Base-by-base conservation (phyloP, 2,329 filamentous ascomycete species). In the Aureobasidium leucospermi region DNA sequence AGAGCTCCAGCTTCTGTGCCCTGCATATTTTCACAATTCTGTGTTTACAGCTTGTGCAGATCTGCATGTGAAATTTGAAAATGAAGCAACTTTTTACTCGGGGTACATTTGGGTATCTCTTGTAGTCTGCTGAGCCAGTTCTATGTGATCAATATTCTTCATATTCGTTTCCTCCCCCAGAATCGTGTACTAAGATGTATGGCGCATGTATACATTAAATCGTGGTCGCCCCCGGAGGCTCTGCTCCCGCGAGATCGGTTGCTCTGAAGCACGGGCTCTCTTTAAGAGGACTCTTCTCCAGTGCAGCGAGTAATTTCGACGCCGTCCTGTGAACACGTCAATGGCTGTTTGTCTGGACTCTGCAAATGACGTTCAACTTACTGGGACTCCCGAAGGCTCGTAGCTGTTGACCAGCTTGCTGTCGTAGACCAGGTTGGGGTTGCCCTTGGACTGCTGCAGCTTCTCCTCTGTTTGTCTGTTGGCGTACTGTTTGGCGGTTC, bases 361-460 rank as follows among this genome's bases (percentile, higher is more conserved):
- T 6, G 29, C n/a, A 31, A 13, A 19, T 6, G 36, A 9, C 16
- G 38, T n/a, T 45, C 11, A 42, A 75, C 83, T 76, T 74, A 86
- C 85, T 36, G 83, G 83, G 31, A 81, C 79, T 4, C 85, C 86
- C 7, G 84, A 85, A 0, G 86, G 85, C 70, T 88, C 86, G 70
- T 81, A 88, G 67, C 85, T 87, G 62, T 87, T 74, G 23, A 84
- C 70, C 58, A 88, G 70, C 62, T 78, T 74, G 68, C 84, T 89
- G 67, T 86, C 77, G 67, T 90, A 90, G 11, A 85, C 73, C 63
- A 90, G 67, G 61, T 81, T 79, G 1, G 86, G 85, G 66, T 88
- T 85, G 1, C 86, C 86, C 46, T 69, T 70, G 47, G 70, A 70
- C 36, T 69, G 69, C 28, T 66, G 67, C 59, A 78, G 71, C 62